Base-by-base conservation (phyloP, 2,329 filamentous ascomycete genomes). In the Cercospora janseana region DNA sequence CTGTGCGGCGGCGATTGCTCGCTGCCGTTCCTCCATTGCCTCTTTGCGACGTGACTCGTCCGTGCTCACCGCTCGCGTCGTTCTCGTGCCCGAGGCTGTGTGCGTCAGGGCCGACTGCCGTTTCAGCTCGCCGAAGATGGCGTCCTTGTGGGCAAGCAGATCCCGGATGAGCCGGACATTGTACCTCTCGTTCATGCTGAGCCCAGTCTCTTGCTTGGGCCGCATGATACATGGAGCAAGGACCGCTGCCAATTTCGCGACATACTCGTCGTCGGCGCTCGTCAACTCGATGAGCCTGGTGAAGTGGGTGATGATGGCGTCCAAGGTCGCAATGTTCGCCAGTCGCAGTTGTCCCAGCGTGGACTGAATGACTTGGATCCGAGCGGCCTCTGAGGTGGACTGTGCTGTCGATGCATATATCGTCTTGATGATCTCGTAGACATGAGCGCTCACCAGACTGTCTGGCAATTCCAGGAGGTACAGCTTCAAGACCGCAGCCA, bases 381-480 rank as follows among this genome's bases (percentile, higher is more conserved):
- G 87, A 9, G 88, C 84, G 44, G 83, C 79, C 61, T 95, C 88
- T 3, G 84, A 83, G 12, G 82, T 80, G 50, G 95, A 88, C 32
- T 86, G 80, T 38, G 86, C 79, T 9, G 89, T 85, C 10, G 87
- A 90, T 38, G 83, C 85, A 75, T 98, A 98, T 58, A 98, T 94
- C 2, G 90, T 97, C 73, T 95, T 91, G 67, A 98, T 85, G 66
- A 98, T 97, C 73, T 98, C 94, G 70, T 98, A 98, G 51, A 98
- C 90, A 68, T 97, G 92, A 31, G 90, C 95, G 49, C 93, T 97
- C 55, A 98, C 92, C 55, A 98, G 79, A n/a, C 93, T 97, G 71
- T 98, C 93, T 64, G 93, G 93, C 50, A 98, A 80, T 73, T 98
- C 93, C 58, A 96, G 80, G 32, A 98, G 81, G 66, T 98, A 98